A percentile compares a stretch with the other conserved stretches of the same genome.
Conservation (phyloP, 2,329 filamentous ascomycete species). For the Nothophoma quercina region DNA sequence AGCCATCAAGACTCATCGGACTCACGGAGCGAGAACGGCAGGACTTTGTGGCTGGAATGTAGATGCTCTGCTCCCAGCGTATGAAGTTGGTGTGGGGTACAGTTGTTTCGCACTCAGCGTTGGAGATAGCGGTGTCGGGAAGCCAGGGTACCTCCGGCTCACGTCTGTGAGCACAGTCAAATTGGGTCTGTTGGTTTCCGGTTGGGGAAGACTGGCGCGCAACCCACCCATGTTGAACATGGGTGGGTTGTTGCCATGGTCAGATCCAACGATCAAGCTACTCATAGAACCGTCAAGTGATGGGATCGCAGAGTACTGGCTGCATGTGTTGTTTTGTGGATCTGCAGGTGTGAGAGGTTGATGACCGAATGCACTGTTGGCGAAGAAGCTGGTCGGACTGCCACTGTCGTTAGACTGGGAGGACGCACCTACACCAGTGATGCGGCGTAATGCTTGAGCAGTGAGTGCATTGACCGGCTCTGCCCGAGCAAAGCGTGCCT, state of each 20-base stretch:
- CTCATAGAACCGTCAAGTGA: slow-evolving; percentile 2
- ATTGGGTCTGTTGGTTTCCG: slow-evolving; percentile 14
- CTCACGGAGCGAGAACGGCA: slow-evolving; percentile 19
- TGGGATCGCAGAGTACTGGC: not conserved
- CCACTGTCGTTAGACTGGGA: slow-evolving; percentile 17
- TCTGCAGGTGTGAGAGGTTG: slow-evolving; percentile 2
- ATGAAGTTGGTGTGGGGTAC: slow-evolving; percentile 40
- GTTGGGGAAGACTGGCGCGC: slow-evolving; percentile 8
- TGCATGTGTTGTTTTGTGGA: not conserved
- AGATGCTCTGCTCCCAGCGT: slow-evolving; percentile 16
- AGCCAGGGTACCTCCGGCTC: slow-evolving; percentile 41
- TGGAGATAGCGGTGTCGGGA: slow-evolving; percentile 42
- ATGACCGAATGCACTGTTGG: slow-evolving; percentile 22
- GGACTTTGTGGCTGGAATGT: slow-evolving; percentile 24
- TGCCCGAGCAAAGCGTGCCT: slow-evolving; percentile 47
- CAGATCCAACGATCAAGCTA: not conserved
- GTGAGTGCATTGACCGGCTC: slow-evolving; percentile 31
- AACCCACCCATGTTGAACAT: slow-evolving; percentile 31
- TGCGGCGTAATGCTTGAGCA: slow-evolving; percentile 39
- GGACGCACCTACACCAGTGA: slow-evolving; percentile 38
- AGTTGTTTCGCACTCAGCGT: slow-evolving; percentile 34
- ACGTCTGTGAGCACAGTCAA: slow-evolving; percentile 40
- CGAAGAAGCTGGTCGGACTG: slow-evolving; percentile 28
- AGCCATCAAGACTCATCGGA: slow-evolving; percentile 39
- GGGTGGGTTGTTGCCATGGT: not conserved